Evolutionary conservation across 1,139 yeast genomes (phyloP).

Genomic region (Pichiaceae sp.): DNA sequence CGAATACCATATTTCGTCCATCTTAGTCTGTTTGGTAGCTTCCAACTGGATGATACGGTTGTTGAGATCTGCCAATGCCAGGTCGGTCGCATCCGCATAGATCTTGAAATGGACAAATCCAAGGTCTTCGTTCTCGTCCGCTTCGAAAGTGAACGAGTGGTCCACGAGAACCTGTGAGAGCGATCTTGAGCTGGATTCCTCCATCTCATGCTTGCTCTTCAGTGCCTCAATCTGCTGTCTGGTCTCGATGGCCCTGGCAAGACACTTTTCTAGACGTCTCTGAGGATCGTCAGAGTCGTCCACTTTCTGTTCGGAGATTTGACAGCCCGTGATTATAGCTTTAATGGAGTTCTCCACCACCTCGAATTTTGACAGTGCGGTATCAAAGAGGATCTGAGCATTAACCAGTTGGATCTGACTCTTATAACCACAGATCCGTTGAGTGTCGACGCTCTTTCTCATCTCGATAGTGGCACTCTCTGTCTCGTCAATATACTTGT

Average conservation of each 20-base stretch:
- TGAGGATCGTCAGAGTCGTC: constrained; percentile 1
- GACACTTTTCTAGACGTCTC: constrained; percentile 11
- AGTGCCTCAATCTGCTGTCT: constrained; percentile 4
- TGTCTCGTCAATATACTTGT: constrained; percentile 5
- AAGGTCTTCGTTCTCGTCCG: neutral
- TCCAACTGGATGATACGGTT: constrained; percentile 10
- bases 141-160: neutral
- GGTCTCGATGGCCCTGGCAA: constrained; percentile 12
- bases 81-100: constrained; percentile 14
- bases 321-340: constrained; percentile 1
- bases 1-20: constrained; percentile 14
- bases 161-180: constrained; percentile 1
- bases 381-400: constrained; percentile 20
- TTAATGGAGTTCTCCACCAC: constrained; percentile 8
- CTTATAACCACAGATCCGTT: constrained; percentile 17
- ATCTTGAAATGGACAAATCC: constrained; percentile 6
- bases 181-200: neutral
- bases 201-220: constrained; percentile 1
- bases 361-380: constrained; percentile 19
- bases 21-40: constrained; percentile 6
- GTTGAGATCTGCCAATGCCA: constrained; percentile 13
- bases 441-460: constrained; percentile 9
- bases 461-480: constrained; percentile 5
- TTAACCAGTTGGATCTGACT: constrained; percentile 16
- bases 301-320: neutral